Base-by-base conservation (phyloP, 1,139 yeast species). In the Nakaseomyces nivariensis region DNA sequence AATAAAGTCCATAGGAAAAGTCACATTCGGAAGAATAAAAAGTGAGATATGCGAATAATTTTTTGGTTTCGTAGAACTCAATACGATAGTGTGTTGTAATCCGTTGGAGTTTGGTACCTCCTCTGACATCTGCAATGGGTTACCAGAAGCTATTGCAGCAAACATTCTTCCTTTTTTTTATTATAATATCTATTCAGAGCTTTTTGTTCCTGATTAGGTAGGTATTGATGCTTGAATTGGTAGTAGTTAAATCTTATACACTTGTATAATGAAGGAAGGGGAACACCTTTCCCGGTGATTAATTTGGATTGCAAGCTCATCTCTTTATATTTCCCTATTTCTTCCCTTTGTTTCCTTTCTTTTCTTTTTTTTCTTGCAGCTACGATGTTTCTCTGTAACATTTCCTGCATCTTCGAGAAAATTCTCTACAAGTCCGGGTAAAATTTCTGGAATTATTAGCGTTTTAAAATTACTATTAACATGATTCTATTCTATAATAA, bases 21-120 rank as follows among this genome's bases (percentile, higher is more conserved):
- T 73, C 3, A 76, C 74, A 56, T 72, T 85, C 1, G 96, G 96
- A 9, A 88, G 73, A 38, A 86, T 70, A 61, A 88, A 88, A 22
- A 88, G 71, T 3, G 92, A 83, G 48, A 88, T 74, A 62, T 85
- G 90, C 46, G 88, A 82, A 49, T 65, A 63, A 4, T 61, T 58
- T 37, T 63, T 63, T 11, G 69, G 67, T 49, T 63, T 64, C 5
- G 68, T 62, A 3, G 68, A 63, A 0, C 67, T 60, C 38, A 66
- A 53, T 2, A 64, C 61, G 13, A 66, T 58, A 3, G 70, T 64
- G 49, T 66, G 69, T 50, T 66, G 69, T 38, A 65, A 51, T 2
- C 69, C 68, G 56, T 62, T 65, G 2, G 70, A 64, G 47, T 64
- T 61, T n/a, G 70, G 67, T 1, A 66, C 67, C 50, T 64, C 67